phyloP scores from a whole-genome alignment of 2,329 filamentous ascomycete species.

The Blumeriella jaapii region DNA sequence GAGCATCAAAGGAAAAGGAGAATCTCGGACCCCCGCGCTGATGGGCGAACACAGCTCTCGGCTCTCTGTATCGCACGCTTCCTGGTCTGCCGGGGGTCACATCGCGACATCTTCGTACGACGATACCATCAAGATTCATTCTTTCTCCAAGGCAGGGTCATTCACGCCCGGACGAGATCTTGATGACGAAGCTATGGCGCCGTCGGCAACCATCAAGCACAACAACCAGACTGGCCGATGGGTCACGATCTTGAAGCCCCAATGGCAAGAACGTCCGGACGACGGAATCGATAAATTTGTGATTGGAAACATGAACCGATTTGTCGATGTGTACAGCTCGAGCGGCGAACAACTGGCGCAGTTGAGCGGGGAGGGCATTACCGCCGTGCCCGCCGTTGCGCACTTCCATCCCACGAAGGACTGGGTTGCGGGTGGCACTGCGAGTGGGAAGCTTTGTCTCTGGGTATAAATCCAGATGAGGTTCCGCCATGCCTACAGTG shows the following conservation, averaged over 20 bases:
- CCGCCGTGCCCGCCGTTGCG: slow-evolving; percentile 84
- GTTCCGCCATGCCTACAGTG: too few species aligned
- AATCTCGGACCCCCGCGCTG: slow-evolving; percentile 49
- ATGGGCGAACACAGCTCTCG: slow-evolving; percentile 73
- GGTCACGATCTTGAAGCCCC: slow-evolving; percentile 73
- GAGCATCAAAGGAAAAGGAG: slow-evolving; percentile 56
- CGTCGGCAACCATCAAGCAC: slow-evolving; percentile 58
- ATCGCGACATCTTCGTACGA: slow-evolving; percentile 91
- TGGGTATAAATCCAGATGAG: slow-evolving; percentile 5
- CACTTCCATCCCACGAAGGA: slow-evolving; percentile 79
- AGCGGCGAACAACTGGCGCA: slow-evolving; percentile 83
- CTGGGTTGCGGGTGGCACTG: slow-evolving; percentile 88
- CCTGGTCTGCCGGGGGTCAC: slow-evolving; percentile 76
- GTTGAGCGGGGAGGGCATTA: slow-evolving; percentile 78
- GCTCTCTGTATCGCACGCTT: slow-evolving; percentile 82
- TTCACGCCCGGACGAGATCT: slow-evolving; percentile 52
- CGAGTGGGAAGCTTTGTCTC: slow-evolving; percentile 82
- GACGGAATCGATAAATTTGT: slow-evolving; percentile 79
- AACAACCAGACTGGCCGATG: slow-evolving; percentile 95
- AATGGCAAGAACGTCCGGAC: slow-evolving; percentile 75
- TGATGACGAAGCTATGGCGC: slow-evolving; percentile 51
- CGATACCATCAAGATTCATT: slow-evolving; percentile 87
- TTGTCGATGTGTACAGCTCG: slow-evolving; percentile 79
- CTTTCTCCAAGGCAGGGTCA: slow-evolving; percentile 50
- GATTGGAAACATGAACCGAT: slow-evolving; percentile 96